Percentiles rank a stretch among this genome's conserved stretches.
These are phyloP conservation scores for Neocatenulostroma microsporum DNA, from an alignment of 2,329 filamentous ascomycete genomes.

Conservation along the genomic window DNA sequence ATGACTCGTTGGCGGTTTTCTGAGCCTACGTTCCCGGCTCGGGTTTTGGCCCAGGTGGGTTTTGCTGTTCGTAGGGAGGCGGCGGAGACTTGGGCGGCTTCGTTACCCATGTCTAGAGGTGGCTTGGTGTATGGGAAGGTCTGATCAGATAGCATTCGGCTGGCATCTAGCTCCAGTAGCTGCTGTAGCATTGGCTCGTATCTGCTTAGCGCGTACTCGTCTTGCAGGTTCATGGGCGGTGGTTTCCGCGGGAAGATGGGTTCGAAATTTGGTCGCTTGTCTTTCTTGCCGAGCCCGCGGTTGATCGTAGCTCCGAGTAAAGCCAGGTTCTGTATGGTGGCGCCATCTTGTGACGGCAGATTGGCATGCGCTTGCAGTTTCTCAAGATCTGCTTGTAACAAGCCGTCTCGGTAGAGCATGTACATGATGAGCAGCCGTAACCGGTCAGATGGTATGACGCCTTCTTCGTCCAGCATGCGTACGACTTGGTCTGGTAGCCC, in stretches of 20 bases:
- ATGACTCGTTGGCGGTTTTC: conserved; percentile 88
- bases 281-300: conserved; percentile 69
- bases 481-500: conserved; percentile 80
- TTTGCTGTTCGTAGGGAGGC: conserved; percentile 82
- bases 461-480: conserved; percentile 78
- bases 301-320: conserved; percentile 69
- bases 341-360: conserved; percentile 64
- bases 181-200: conserved; percentile 75
- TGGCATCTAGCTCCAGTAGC: conserved; percentile 65
- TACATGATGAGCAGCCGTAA: conserved; percentile 81
- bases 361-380: conserved; percentile 77
- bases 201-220: conserved; percentile 79
- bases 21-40: conserved; percentile 47
- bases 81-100: conserved; percentile 34
- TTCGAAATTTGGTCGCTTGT: conserved; percentile 56
- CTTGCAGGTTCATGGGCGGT: conserved; percentile 46
- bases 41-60: conserved; percentile 87
- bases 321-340: conserved; percentile 69
- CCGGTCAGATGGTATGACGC: conserved; percentile 63
- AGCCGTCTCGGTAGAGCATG: conserved; percentile 74
- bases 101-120: conserved; percentile 52
- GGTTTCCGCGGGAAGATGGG: conserved; percentile 66
- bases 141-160: conserved; percentile 35
- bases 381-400: conserved; percentile 74
- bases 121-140: conserved; percentile 44